Evolutionary conservation across 257 asterid genomes (phyloP), one percentile per base, ranked within the genome.

Genomic region (Linaria vulgaris): DNA sequence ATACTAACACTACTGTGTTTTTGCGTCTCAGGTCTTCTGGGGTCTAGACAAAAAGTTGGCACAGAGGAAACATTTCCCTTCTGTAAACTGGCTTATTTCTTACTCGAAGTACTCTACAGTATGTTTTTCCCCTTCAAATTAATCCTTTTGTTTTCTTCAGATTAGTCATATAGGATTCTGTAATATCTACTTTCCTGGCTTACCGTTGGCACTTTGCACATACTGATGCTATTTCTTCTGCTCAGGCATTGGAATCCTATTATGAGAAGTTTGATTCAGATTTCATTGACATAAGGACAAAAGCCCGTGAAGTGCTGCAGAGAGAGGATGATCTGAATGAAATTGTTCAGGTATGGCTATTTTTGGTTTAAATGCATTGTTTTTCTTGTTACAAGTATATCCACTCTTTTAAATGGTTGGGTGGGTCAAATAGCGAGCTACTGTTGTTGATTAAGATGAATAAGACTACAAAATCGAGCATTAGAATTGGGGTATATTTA

Each of bases 41-140:
- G 99, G 99, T 64, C 90, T 94, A 14, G 99, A 94, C 87, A 94
- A 94, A 83, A 94, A 94, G 69, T 72, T 94, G 81, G 99, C 99
- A 0, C 99, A 92, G 75, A 79, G 99, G 83, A 92, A 92, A 69
- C 99, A 92, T 74, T 92, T 92, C 65, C 99, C 99, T 52, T 87
- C 99, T 72, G 99, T 94, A 55, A 94, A 94, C 79, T 94, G 99
- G 99, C 97, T 94, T 64, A 90, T 94, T 72, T 94, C 99, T 51
- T 89, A 94, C 84, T 94, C 99, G 6, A 94, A 94, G 77, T 94
- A 94, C 76, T 85, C 97, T 7, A 85, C 85, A 94, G 99, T 92
- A 77, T 48, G 82, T 64, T 53, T n/a, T 56, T 27, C 62, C 39
- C 41, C 6, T 56, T 25, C 23, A 25, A 48, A 10, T 49, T 50